Base-by-base conservation (phyloP, 441 rosid genomes). In the Corymbia citriodora region DNA sequence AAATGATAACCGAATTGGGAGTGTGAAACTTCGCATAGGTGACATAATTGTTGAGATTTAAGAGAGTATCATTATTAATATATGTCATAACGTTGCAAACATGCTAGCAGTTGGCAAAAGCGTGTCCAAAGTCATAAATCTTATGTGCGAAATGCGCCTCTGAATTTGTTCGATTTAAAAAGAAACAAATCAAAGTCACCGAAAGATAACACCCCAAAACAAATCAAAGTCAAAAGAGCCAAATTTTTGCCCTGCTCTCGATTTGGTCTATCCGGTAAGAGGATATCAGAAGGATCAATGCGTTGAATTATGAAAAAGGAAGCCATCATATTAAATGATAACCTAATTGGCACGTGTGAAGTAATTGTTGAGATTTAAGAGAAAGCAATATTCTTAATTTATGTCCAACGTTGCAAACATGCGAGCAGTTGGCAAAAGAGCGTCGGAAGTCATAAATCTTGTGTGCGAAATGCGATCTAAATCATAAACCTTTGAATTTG, bases 351-450 rank as follows among this genome's bases (percentile, higher is more conserved):
- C 45, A 31, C 1, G 79, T 19, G 36, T 2, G 36, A 70, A 33
- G 12, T 17, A 4, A 68, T 68, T 9, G 12, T 68, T 16, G 79
- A 8, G 72, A 14, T 65, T n/a, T 65, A 65, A n/a, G 36, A 29
- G 36, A n/a, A 27, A 68, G 12, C 9, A 68, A 2, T 68, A 17
- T 40, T 7, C 4, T 14, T 3, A 31, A 68, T 31, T 2, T 68
- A 68, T 17, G 7, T 11, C 79, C 7, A 8, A 65, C 21, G 17
- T n/a, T 4, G 40, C 21, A n/a, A 63, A 63, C 18, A 5, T 63
- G 13, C 15, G 36, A 2, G 1, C 5, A 16, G 0, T n/a, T 2
- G 10, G 0, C 0, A 68, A 31, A 68, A 12, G 23, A 8, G 3
- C 2, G 1, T 31, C 5, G 0, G 0, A 68, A 68, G 45, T 31